Conservation (phyloP, 345 rosid species). For the Ricinus communis region DNA sequence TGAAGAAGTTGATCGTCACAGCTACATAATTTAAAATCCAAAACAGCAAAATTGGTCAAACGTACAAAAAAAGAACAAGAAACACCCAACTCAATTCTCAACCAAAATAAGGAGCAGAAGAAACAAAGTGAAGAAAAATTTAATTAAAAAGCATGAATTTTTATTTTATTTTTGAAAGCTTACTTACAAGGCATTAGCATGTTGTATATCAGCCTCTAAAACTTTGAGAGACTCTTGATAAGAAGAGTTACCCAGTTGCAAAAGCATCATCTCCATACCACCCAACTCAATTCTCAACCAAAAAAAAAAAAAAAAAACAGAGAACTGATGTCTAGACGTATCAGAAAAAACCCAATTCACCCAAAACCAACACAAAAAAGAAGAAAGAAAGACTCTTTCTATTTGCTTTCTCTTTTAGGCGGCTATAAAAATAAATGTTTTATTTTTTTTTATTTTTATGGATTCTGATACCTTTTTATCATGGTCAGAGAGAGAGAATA, state of each 20-base stretch:
- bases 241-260: conserved; percentile 24
- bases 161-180: too few species aligned
- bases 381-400: too few species aligned
- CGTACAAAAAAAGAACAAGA: not conserved
- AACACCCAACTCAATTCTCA: conserved; percentile 11
- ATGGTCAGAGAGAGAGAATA: too few species aligned
- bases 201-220: conserved; percentile 82
- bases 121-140: conserved; percentile 10
- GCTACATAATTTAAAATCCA: conserved; percentile 6
- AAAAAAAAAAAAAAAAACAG: not conserved
- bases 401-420: conserved; percentile 16
- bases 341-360: conserved; percentile 13
- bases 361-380: conserved; percentile 7
- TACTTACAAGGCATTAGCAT: conserved; percentile 87
- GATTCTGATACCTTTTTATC: too few species aligned
- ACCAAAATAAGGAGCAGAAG: not conserved
- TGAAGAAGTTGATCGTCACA: conserved; percentile 11
- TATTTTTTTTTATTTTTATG: not conserved
- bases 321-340: not conserved
- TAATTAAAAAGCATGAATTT: not conserved
- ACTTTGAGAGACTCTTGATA: conserved; percentile 75
- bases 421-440: conserved; percentile 14
- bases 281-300: not conserved
- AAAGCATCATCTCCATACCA: conserved; percentile 30
- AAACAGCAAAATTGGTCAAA: not conserved